Conservation (phyloP, 306 rosid species). For the Dryas alaskensis region DNA sequence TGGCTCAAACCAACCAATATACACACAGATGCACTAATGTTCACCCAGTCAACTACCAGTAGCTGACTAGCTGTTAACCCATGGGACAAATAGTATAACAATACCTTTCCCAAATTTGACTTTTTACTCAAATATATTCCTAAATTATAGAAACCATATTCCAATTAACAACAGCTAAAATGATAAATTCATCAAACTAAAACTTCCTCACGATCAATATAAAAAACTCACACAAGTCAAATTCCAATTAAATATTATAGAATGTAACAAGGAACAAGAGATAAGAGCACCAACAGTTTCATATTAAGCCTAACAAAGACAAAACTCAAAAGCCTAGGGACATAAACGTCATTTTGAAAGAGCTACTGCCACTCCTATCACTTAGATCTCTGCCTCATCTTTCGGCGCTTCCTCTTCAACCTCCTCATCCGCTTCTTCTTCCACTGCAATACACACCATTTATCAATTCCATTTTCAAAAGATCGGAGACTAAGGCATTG, state of each 20-base stretch:
- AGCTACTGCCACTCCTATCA: constrained; percentile 18
- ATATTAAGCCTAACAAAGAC: constrained; percentile 5
- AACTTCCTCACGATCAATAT: neutral
- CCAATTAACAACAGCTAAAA: neutral
- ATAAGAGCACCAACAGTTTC: neutral
- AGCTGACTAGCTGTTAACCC: too few relatives aligned
- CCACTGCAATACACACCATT: constrained; percentile 26
- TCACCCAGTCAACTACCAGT: too few relatives aligned
- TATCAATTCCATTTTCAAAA: neutral
- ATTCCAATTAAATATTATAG: neutral
- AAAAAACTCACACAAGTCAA: constrained; percentile 3
- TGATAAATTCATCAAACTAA: neutral
- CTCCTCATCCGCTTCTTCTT: constrained; percentile 58
- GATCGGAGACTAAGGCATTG: neutral
- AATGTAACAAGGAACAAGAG: neutral
- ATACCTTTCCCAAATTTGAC: neutral
- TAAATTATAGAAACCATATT: neutral
- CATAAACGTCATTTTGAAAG: constrained; percentile 6
- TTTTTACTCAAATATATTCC: neutral
- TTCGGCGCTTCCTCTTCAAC: constrained; percentile 54
- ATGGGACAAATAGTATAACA: too few relatives aligned
- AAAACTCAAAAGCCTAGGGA: constrained; percentile 13
- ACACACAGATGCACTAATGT: too few relatives aligned
- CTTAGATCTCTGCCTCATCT: constrained; percentile 61
- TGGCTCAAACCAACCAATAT: too few relatives aligned